Percentiles rank a stretch among this genome's conserved stretches.
These are phyloP conservation scores for Solanum microdontum DNA, from an alignment of 257 asterid genomes.

Conservation along the genomic window DNA sequence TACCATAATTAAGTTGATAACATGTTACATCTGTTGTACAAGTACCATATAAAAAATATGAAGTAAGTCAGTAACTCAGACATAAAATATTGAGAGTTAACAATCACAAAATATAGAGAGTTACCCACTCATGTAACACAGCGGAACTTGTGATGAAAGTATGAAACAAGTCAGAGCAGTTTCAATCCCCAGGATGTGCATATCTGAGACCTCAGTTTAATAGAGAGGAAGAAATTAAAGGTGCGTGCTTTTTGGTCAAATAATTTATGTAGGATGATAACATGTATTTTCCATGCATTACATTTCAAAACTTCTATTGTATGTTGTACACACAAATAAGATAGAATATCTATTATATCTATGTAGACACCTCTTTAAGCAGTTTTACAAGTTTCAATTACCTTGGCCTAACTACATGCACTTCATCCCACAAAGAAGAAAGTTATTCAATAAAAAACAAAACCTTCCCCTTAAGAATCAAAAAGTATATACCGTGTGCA, in stretches of 20 bases:
- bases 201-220: neutral
- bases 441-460: neutral
- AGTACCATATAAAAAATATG: neutral
- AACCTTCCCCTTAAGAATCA: neutral
- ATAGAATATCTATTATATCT: neutral
- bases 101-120: neutral
- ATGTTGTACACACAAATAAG: neutral
- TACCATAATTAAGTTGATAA: neutral
- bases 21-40: neutral
- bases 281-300: neutral
- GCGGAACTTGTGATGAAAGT: neutral
- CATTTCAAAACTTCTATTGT: neutral
- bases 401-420: neutral
- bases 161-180: neutral
- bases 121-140: neutral
- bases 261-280: neutral
- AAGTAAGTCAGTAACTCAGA: neutral
- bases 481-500: neutral
- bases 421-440: neutral
- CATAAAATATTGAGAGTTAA: neutral
- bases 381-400: neutral
- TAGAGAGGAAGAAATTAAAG: neutral
- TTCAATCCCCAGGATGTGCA: neutral
- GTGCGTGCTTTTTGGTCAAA: neutral
- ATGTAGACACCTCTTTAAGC: neutral